Base-by-base conservation (phyloP, 192 early-diverging fungal genomes). In the Rhizoclosmatium sp. region DNA sequence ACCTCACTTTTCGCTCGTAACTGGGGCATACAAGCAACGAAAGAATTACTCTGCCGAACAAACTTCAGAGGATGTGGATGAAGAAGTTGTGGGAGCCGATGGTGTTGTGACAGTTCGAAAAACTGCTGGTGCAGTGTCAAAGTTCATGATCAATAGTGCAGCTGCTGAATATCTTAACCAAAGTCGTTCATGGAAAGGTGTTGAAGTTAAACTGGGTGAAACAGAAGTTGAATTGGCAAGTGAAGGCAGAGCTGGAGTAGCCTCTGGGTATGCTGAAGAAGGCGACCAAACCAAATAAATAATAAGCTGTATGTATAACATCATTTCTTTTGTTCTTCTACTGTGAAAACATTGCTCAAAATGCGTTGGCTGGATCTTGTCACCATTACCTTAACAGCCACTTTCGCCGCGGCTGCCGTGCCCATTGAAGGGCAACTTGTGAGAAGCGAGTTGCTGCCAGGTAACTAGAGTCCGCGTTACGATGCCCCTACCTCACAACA, bases 1-100 rank as follows among this genome's bases (percentile, higher is more conserved):
- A 56, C 95, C 95, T 31, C 93, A 96, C 66, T 99, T 93, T 79
- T 99, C 97, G 23, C 80, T 99, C 40, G 87, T 96, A 16, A 97
- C 96, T 0, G 97, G 97, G 0, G 80, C 85, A 72, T 92, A 93
- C 49, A 92, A 93, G 82, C 65, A 79, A 47, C 46, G 59, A 3
- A 49, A 64, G 56, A 47, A 65, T 41, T 73, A 76, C 45, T 56
- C 10, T 2, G 31, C 71, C 5, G n/a, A 40, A 47, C 46, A 59
- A 12, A 65, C 19, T n/a, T 23, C 40, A 21, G 71, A 21, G 47
- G 48, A 76, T 23, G 69, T 73, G n/a, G 16, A n/a, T 39, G 19
- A 58, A 12, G 68, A 71, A 2, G 68, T 54, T 19, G 58, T 70
- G 2, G 65, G 59, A 21, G 65, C 67, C 2, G 68, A 51, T 0